Base-by-base conservation (phyloP, 1,284 basidiomycete species). In the Neolentinus lepideus region DNA sequence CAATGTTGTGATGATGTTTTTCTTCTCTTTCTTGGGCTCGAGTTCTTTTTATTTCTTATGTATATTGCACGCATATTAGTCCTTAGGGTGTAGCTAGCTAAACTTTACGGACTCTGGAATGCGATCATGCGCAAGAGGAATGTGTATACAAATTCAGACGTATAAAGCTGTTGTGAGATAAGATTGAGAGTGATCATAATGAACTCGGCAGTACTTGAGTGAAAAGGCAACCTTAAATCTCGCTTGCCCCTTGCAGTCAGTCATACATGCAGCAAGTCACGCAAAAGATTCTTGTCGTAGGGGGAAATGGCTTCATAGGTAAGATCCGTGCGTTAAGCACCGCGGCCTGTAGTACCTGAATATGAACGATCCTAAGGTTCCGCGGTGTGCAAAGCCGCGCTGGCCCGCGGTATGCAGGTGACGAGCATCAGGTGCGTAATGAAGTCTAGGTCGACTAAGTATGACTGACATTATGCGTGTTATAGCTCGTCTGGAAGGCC, bases 241-340 rank as follows among this genome's bases (percentile, higher is more conserved):
- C 38, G 19, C 19, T 43, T 43, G 38, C 38, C 6, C 38, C 19
- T 43, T 6, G 16, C 19, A 3, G 38, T 35, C 33, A 35, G 33
- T 43, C 12, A 43, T 26, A 14, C 47, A 50, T 50, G 47, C 24
- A 50, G 27, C 47, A 25, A 26, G 61, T 76, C 58, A 60, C 77
- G 59, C 81, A 79, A 59, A 84, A 78, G 66, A 79, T 97, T 57
- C 81, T 95, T 8, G 93, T 98, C 29, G 83, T 97, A 1, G 95
- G 95, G 19, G 94, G 94, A 29, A 97, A 97, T 70, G 94, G 95
- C 12, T 98, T 96, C 74, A 84, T 98, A 61, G 94, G 93, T 90
- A 62, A 58, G 75, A 53, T 31, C 19, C 35, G 1, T 50, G n/a
- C 24, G 10, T 22, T 22, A 46, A 21, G 25, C 35, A 31, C 48